Evolutionary conservation across 140 eudicot genomes (phyloP).

Genomic region (Ambrosia hybrid): DNA sequence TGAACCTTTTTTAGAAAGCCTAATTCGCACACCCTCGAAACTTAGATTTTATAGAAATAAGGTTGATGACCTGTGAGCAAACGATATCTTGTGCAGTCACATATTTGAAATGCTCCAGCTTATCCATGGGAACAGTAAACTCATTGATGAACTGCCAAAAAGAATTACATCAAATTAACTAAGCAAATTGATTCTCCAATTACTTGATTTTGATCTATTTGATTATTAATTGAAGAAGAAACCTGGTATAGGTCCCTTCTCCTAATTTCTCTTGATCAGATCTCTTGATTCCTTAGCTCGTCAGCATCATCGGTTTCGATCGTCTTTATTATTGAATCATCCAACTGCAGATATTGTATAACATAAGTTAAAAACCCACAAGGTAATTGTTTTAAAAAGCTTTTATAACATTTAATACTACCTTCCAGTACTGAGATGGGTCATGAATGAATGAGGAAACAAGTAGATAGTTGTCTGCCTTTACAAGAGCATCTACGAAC

Average conservation of each 20-base stretch:
- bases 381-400: not conserved
- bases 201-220: not conserved
- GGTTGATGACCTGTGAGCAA: conserved; percentile 73
- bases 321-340: conserved; percentile 76
- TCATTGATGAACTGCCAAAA: conserved; percentile 81
- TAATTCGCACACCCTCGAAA: too few relatives aligned
- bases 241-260: conserved; percentile 87
- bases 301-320: conserved; percentile 55
- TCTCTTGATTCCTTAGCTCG: conserved; percentile 80
- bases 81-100: conserved; percentile 72
- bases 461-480: conserved; percentile 59
- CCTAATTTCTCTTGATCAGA: conserved; percentile 63
- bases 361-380: conserved; percentile 2
- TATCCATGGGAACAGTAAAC: conserved; percentile 86
- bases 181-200: not conserved
- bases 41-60: not conserved
- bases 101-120: conserved; percentile 61
- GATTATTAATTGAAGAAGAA: not conserved
- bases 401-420: conserved; percentile 16
- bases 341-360: conserved; percentile 56
- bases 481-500: conserved; percentile 78
- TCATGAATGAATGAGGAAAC: conserved; percentile 53
- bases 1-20: not conserved
- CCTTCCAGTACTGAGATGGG: conserved; percentile 97
- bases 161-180: not conserved